Conservation (phyloP, 1,284 basidiomycete species). For the Trichosporon coremiiforme region DNA sequence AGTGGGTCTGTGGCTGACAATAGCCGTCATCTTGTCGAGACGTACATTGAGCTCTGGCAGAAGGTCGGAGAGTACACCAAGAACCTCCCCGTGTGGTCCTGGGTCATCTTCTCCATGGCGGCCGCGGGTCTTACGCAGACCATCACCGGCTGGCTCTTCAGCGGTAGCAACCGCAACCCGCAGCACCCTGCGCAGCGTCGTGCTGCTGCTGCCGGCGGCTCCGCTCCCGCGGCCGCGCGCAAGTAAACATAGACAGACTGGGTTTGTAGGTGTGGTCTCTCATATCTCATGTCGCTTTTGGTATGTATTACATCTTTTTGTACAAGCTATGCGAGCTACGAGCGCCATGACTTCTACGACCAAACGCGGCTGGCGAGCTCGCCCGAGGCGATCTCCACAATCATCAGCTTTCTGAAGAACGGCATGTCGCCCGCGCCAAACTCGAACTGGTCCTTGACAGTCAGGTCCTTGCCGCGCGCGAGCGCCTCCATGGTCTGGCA, state of each 20-base stretch:
- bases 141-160: conserved; percentile 38
- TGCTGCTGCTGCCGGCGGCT: background rate
- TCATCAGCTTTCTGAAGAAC: conserved; percentile 82
- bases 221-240: background rate
- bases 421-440: conserved; percentile 83
- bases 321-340: background rate
- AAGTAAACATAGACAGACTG: background rate
- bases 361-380: conserved; percentile 35
- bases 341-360: background rate
- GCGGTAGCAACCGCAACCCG: conserved; percentile 2
- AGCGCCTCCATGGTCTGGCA: conserved; percentile 87
- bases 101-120: conserved; percentile 37
- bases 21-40: conserved; percentile 21
- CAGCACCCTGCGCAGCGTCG: background rate
- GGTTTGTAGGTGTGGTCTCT: background rate
- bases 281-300: conserved; percentile 3
- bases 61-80: conserved; percentile 5
- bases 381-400: conserved; percentile 75
- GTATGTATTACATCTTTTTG: conserved; percentile 18
- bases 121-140: conserved; percentile 37
- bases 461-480: conserved; percentile 61
- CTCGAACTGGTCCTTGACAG: conserved; percentile 63
- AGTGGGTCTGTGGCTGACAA: background rate
- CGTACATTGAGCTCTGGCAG: background rate
- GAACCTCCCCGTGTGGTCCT: conserved; percentile 36